Conservation (phyloP, 2,329 filamentous ascomycete species). For the Ophiostoma triangulosporum region DNA sequence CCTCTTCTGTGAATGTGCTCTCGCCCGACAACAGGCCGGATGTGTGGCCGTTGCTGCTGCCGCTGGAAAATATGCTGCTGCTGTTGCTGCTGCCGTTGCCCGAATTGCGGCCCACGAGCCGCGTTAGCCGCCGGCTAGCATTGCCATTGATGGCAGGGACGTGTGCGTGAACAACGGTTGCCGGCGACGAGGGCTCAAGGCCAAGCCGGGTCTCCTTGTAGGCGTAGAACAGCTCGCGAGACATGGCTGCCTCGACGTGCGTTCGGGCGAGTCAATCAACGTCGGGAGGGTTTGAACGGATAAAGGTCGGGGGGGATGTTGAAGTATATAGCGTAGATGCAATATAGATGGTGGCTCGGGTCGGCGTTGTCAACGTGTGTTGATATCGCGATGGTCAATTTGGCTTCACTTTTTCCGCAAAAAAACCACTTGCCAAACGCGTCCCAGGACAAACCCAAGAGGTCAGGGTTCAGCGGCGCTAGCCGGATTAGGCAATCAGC, state of each 20-base stretch:
- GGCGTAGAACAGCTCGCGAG: constrained; percentile 48
- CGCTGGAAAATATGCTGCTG: constrained; percentile 20
- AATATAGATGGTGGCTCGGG: neutral
- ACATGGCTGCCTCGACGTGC: constrained; percentile 34
- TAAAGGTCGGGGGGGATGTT: neutral
- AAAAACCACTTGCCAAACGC: constrained; percentile 9
- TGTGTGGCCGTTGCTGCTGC: constrained; percentile 23
- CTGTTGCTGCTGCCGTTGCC: constrained; percentile 25
- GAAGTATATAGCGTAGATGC: neutral
- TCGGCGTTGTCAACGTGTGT: neutral
- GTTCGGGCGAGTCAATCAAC: neutral
- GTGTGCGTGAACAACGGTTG: constrained; percentile 57
- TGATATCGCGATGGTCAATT: neutral
- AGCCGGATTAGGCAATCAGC: constrained; percentile 9
- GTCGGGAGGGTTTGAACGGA: neutral
- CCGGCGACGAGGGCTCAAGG: constrained; percentile 57
- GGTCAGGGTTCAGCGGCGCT: neutral
- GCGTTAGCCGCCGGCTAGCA: constrained; percentile 7
- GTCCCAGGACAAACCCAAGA: constrained; percentile 4
- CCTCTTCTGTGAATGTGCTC: constrained; percentile 48
- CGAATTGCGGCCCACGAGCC: constrained; percentile 11
- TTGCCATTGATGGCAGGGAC: constrained; percentile 40
- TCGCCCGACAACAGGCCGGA: neutral
- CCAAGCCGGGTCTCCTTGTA: constrained; percentile 83
- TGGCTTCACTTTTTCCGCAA: constrained; percentile 1